Conservation (phyloP, 164 flowering plant genomes). For the Annona cherimola region DNA sequence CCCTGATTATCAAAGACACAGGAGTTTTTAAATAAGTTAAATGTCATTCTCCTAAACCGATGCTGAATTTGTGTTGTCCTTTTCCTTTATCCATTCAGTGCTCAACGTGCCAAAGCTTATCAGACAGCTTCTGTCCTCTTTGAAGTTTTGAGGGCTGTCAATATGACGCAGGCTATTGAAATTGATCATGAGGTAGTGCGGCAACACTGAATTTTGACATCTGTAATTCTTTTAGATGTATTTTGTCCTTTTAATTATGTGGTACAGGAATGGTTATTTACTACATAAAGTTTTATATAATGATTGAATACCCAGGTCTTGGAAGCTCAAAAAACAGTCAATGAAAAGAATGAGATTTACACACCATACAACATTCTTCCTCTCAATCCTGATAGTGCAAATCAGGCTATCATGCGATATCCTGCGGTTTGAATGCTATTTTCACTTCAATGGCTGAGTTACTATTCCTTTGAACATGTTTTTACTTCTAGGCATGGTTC, state of each 20-base stretch:
- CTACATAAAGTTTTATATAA: not conserved
- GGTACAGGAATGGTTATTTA: not conserved
- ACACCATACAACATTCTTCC: constrained; percentile 97
- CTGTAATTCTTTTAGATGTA: not conserved
- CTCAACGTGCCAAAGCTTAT: constrained; percentile 96
- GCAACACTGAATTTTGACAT: not conserved
- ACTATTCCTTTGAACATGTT: not conserved
- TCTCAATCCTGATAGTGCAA: constrained; percentile 94
- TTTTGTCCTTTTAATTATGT: not conserved
- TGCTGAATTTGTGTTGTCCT: not conserved
- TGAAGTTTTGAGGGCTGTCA: constrained; percentile 97
- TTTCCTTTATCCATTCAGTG: constrained; percentile 39
- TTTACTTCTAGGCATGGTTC: not conserved
- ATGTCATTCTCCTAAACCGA: not conserved
- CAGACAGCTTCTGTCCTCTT: constrained; percentile 98
- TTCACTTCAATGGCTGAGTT: not conserved
- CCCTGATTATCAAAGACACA: no score
- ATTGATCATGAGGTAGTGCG: constrained; percentile 80
- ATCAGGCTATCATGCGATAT: constrained; percentile 89
- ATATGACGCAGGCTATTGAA: constrained; percentile 70
- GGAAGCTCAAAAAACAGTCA: constrained; percentile 85
- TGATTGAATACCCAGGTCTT: constrained; percentile 41
- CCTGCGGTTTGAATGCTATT: constrained; percentile 63
- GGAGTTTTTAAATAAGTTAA: not conserved
- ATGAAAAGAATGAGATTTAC: constrained; percentile 75